Evolutionary conservation across 306 rosid genomes (phyloP).

Genomic region (Hippophae tibetana): DNA sequence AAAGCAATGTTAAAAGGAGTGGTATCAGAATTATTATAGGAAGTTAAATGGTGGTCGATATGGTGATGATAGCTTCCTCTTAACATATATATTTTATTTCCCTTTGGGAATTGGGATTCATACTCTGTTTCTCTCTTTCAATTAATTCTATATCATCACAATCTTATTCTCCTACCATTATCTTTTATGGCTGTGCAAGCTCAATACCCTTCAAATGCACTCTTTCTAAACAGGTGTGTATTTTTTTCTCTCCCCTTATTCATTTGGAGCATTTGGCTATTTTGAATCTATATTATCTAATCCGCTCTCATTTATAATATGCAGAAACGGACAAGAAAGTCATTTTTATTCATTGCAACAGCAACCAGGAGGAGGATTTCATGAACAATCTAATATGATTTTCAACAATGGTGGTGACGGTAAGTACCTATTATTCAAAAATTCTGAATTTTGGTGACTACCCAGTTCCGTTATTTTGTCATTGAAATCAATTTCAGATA

Average conservation of each 20-base stretch:
- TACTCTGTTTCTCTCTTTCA: conserved; percentile 13
- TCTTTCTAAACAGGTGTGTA: conserved; percentile 61
- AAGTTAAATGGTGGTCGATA: conserved; percentile 17
- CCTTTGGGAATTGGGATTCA: conserved; percentile 13
- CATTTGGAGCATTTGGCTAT: background rate
- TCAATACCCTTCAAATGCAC: conserved; percentile 83
- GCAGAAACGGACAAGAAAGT: conserved; percentile 65
- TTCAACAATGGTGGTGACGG: conserved; percentile 43
- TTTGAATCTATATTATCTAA: background rate
- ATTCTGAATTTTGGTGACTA: background rate
- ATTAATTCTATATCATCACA: conserved; percentile 1
- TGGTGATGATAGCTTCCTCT: conserved; percentile 19
- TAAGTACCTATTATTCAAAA: background rate
- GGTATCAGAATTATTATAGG: conserved; percentile 4
- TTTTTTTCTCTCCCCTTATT: background rate
- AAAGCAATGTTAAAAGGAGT: conserved; percentile 14
- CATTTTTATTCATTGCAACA: conserved; percentile 59
- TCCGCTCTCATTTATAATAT: conserved; percentile 3
- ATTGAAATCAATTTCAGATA: background rate
- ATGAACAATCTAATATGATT: conserved; percentile 58
- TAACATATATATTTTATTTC: conserved; percentile 18
- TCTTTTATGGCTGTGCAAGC: conserved; percentile 89
- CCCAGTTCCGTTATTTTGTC: background rate
- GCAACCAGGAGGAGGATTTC: conserved; percentile 38
- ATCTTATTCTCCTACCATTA: background rate